phyloP scores from a whole-genome alignment of 108 stramenopile genomes.

The Cyclostephanos invisitatus region DNA sequence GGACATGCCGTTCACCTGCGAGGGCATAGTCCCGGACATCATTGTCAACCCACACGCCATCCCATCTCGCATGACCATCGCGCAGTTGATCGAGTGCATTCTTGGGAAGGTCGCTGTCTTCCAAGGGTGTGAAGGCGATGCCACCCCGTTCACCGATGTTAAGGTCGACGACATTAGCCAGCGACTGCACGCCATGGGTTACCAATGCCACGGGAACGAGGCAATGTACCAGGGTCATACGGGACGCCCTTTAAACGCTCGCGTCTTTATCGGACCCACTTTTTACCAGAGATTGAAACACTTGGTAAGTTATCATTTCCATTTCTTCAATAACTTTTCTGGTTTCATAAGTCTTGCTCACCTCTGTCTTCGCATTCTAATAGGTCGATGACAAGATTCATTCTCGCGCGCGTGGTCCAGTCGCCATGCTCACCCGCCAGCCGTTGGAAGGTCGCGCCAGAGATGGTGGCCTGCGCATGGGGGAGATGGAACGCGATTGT shows the following conservation, averaged over 20 bases:
- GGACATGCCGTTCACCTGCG: constrained; percentile 98
- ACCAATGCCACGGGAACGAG: constrained; percentile 98
- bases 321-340: neutral
- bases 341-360: neutral
- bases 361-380: neutral
- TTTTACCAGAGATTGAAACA: constrained; percentile 99
- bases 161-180: constrained; percentile 93
- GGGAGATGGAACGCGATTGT: constrained; percentile 99
- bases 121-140: constrained; percentile 96
- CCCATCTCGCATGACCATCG: constrained; percentile 99
- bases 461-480: constrained; percentile 99
- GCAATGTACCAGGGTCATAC: constrained; percentile 98
- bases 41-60: constrained; percentile 99
- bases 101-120: constrained; percentile 96
- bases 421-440: constrained; percentile 98
- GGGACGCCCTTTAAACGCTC: constrained; percentile 92
- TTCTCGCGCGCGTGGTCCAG: constrained; percentile 96
- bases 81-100: constrained; percentile 97
- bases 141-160: constrained; percentile 97
- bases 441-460: constrained; percentile 98
- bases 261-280: constrained; percentile 98
- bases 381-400: constrained; percentile 98
- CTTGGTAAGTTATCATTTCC: constrained; percentile 58
- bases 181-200: constrained; percentile 94
- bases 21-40: constrained; percentile 98